phyloP scores from a whole-genome alignment of 192 early-diverging fungal species.

The Coemansia sp. region DNA sequence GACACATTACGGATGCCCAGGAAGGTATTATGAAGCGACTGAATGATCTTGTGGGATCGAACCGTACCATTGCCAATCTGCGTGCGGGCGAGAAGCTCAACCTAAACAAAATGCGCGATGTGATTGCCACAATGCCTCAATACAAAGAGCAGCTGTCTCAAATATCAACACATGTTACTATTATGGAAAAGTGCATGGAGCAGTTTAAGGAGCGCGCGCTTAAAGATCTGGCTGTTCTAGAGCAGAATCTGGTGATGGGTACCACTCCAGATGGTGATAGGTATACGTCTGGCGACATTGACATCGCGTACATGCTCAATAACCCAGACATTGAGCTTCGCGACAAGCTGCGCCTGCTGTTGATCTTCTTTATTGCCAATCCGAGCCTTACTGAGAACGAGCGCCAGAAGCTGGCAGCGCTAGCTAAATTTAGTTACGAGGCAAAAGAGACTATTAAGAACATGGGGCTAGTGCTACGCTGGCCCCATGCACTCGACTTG shows the following conservation, averaged over 20 bases:
- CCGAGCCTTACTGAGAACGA: slow-evolving; percentile 45
- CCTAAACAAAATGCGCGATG: slow-evolving; percentile 47
- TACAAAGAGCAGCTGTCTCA: slow-evolving; percentile 50
- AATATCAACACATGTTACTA: slow-evolving; percentile 54
- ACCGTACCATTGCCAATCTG: slow-evolving; percentile 42
- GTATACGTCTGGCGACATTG: slow-evolving; percentile 46
- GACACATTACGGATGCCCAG: slow-evolving; percentile 57
- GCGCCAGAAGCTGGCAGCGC: slow-evolving; percentile 44
- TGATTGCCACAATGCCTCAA: slow-evolving; percentile 51
- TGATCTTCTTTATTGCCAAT: slow-evolving; percentile 48
- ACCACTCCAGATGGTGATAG: slow-evolving; percentile 51
- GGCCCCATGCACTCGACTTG: slow-evolving; percentile 51
- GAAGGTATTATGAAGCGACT: slow-evolving; percentile 47
- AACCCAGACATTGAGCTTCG: slow-evolving; percentile 48
- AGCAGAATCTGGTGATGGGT: slow-evolving; percentile 58
- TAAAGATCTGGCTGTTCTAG: slow-evolving; percentile 49
- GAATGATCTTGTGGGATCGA: slow-evolving; percentile 46
- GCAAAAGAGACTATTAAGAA: slow-evolving; percentile 47
- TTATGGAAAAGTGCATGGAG: slow-evolving; percentile 57
- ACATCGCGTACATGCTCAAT: slow-evolving; percentile 48
- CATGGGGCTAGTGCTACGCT: slow-evolving; percentile 53
- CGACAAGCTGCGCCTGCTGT: slow-evolving; percentile 45
- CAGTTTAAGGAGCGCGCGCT: slow-evolving; percentile 49
- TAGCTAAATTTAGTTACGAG: slow-evolving; percentile 49
- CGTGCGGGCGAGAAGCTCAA: slow-evolving; percentile 39